phyloP scores from a whole-genome alignment of 208 protist genomes.

The Wallacemonas collosoma region DNA sequence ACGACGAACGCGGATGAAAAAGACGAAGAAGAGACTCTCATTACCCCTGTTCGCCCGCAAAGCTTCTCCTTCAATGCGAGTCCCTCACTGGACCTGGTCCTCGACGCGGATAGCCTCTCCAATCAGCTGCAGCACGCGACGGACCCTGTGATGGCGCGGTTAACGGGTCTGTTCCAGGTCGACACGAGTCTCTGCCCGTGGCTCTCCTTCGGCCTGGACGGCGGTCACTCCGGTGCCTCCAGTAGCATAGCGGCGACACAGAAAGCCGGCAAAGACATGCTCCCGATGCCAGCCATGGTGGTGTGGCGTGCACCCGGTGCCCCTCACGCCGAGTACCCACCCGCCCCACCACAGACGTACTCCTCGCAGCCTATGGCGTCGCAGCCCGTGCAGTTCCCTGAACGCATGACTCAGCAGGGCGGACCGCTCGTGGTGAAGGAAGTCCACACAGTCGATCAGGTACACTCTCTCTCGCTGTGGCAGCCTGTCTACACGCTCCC shows the following conservation, averaged over 20 bases:
- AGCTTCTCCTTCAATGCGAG: background rate
- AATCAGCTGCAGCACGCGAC: conserved; percentile 38
- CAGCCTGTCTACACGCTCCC: conserved; percentile 66
- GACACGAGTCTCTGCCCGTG: conserved; percentile 48
- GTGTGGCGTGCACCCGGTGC: conserved; percentile 27
- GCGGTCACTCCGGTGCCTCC: conserved; percentile 5
- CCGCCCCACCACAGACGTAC: conserved; percentile 20
- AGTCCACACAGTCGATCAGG: conserved; percentile 50
- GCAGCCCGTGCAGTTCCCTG: conserved; percentile 25
- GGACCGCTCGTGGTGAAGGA: conserved; percentile 71
- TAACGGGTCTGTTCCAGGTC: conserved; percentile 38
- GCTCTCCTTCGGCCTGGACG: conserved; percentile 22
- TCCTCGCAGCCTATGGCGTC: conserved; percentile 20
- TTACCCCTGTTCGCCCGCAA: conserved; percentile 3
- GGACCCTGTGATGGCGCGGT: conserved; percentile 36
- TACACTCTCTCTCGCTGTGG: conserved; percentile 69
- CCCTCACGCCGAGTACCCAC: conserved; percentile 36
- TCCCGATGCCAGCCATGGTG: conserved; percentile 20
- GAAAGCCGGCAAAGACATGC: conserved; percentile 6
- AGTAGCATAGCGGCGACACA: conserved; percentile 5
- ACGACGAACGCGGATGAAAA: conserved; percentile 14
- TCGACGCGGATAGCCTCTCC: conserved; percentile 28
- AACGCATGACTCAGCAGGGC: conserved; percentile 37
- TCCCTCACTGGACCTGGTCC: conserved; percentile 7
- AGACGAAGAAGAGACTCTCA: conserved; percentile 32